phyloP scores from a whole-genome alignment of 495 filamentous ascomycete genomes.

The Penicillium goetzii region DNA sequence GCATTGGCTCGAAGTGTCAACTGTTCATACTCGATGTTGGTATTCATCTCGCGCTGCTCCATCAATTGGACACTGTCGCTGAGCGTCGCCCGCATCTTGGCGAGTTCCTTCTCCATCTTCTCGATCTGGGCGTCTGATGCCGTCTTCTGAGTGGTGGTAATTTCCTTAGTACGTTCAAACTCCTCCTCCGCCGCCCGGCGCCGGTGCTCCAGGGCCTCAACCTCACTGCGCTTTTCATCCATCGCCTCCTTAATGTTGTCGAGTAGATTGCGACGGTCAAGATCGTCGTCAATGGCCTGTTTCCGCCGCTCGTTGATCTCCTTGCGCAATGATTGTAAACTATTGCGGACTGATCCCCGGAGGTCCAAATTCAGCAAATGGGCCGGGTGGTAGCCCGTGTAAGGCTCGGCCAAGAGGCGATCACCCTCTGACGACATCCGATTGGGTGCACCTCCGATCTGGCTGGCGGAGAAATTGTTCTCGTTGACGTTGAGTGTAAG shows the following conservation, averaged over 20 bases:
- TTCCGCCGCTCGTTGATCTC: slow-evolving; percentile 87
- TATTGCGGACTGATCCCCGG: slow-evolving; percentile 76
- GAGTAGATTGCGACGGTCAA: slow-evolving; percentile 87
- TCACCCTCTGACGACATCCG: slow-evolving; percentile 56
- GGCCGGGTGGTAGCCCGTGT: slow-evolving; percentile 85
- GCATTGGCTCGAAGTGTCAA: slow-evolving; percentile 79
- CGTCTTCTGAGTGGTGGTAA: slow-evolving; percentile 82
- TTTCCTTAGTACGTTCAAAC: slow-evolving; percentile 90
- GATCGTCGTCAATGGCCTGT: slow-evolving; percentile 78
- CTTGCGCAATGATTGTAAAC: slow-evolving; percentile 75
- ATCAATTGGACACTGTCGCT: slow-evolving; percentile 88
- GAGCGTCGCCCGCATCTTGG: slow-evolving; percentile 83
- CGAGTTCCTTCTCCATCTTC: slow-evolving; percentile 96
- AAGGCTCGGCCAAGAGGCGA: slow-evolving; percentile 76
- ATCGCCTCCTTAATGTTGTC: slow-evolving; percentile 93
- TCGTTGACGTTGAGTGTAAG: slow-evolving; percentile 75
- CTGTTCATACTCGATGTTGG: slow-evolving; percentile 96
- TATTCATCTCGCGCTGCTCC: slow-evolving; percentile 96
- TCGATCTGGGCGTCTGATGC: slow-evolving; percentile 91
- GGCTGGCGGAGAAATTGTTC: slow-evolving; percentile 74
- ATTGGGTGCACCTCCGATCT: slow-evolving; percentile 61
- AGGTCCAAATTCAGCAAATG: slow-evolving; percentile 87
- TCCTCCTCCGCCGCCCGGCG: slow-evolving; percentile 87
- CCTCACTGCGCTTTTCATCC: slow-evolving; percentile 89
- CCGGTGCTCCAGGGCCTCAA: slow-evolving; percentile 86